Base-by-base conservation (phyloP, 225 moss, liverwort and hornwort genomes). In the Straminergon stramineum region DNA sequence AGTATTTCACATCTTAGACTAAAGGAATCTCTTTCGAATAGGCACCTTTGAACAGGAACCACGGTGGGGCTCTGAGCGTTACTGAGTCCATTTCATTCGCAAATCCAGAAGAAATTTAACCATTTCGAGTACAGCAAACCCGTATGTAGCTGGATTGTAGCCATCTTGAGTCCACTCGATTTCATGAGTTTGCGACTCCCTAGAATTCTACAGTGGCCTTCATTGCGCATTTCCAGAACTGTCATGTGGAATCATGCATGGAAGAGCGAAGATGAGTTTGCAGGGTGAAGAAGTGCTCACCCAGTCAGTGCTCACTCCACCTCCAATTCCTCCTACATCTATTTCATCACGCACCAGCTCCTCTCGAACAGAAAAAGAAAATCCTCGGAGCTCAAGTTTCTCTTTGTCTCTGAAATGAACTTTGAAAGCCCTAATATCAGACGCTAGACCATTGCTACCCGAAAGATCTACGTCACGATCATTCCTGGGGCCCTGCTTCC, bases 251-350 rank as follows among this genome's bases (percentile, higher is more conserved):
- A 17, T 45, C 45, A 74, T 48, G 43, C 1, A 16, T 45, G 16
- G 13, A 69, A n/a, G 39, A 69, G 39, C 69, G 0, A 45, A 10
- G 17, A 48, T 30, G 45, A 30, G 17, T 45, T 75, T 75, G 10
- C 10, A 30, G 11, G 48, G 75, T 17, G 6, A 27, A 75, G 5
- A 2, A 48, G 17, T 30, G 75, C 48, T 48, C 75, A 75, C 45
- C 75, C 30, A 75, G 48, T 18, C 75, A 75, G 17, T 75, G 48
- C 75, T 30, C 48, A 18, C 18, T 31, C 4, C 48, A 75, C 48
- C 2, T 2, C 1, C 48, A n/a, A n/a, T n/a, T 2, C 1, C 48
- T 30, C 75, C 48, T 48, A n/a, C n/a, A n/a, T n/a, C n/a, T n/a
- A n/a, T n/a, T n/a, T n/a, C n/a, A n/a, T n/a, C n/a, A n/a, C n/a